Base-by-base conservation (phyloP, 2,329 filamentous ascomycete species). In the Diaporthe destruens region DNA sequence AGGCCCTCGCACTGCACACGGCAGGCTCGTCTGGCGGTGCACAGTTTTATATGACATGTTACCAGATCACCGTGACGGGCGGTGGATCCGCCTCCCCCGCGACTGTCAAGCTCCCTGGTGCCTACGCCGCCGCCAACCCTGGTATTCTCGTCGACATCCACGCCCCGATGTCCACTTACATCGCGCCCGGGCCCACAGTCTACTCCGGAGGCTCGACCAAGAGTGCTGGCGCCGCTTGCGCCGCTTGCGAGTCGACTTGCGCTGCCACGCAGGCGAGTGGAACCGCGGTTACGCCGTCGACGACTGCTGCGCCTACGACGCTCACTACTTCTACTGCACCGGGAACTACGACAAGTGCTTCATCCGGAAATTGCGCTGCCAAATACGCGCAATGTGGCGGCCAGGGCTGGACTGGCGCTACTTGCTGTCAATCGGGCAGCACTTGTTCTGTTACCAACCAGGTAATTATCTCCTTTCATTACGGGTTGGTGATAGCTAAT, bases 61-160 rank as follows among this genome's bases (percentile, higher is more conserved):
- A 78, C 76, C 81, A 83, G 77, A 74, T 82, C 53, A 79, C 78
- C 34, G 77, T 82, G 18, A 76, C 76, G 9, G 79, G 78, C 11
- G 75, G 74, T 32, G 80, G 79, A 23, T 75, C 74, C 32, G 77
- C 79, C 8, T 75, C 73, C 32, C 81, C 81, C 3, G 63, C 78
- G 0, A 80, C 79, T 0, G 80, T 84, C 53, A 76, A 67, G 51
- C 81, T 87, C 75, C 86, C 86, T 0, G 83, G 84, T 0, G 85
- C 85, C 0, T 85, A 86, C 77, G 80, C 80, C 74, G 77, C 81
- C 6, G 79, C 74, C 20, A 84, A 87, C 74, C 83, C 85, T 0
- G 85, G 85, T 14, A 85, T 87, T 71, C 79, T 82, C 36, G 79
- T 87, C 76, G 85, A 86, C 77, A 87, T 87, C 74, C 85, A 87